Evolutionary conservation across 306 rosid genomes (phyloP).

Genomic region (Carpinus viminea): DNA sequence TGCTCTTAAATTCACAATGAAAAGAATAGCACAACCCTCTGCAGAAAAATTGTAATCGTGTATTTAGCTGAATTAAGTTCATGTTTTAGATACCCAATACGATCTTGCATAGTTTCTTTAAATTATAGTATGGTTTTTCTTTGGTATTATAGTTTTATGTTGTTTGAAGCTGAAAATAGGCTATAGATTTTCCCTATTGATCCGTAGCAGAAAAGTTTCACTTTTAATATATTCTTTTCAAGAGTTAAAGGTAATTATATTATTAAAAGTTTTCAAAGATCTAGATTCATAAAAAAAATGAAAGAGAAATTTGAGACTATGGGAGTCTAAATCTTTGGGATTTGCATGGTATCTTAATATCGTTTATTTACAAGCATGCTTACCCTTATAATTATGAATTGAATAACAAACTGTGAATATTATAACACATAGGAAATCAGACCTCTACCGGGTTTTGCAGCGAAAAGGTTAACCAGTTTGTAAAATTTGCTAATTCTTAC

Average conservation of each 20-base stretch:
- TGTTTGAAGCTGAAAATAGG: slow-evolving; percentile 3
- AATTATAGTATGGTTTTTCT: background rate
- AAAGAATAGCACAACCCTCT: background rate
- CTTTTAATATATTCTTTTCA: background rate
- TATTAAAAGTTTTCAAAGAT: background rate
- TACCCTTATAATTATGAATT: background rate
- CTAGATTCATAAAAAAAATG: background rate
- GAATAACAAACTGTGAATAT: background rate
- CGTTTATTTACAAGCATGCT: background rate
- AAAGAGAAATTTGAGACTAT: background rate
- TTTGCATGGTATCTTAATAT: background rate
- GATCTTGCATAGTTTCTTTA: background rate
- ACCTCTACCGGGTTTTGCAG: background rate
- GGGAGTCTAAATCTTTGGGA: background rate
- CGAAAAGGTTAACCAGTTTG: background rate
- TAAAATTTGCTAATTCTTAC: background rate
- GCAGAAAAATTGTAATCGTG: background rate
- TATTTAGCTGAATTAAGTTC: background rate
- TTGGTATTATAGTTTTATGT: background rate
- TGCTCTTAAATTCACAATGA: background rate
- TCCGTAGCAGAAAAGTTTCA: background rate
- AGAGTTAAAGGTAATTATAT: background rate
- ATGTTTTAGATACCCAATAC: background rate
- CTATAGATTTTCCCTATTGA: background rate
- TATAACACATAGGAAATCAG: background rate